Conservation (phyloP, 176 grass and related monocot genomes). For the Aegilops tauschii region DNA sequence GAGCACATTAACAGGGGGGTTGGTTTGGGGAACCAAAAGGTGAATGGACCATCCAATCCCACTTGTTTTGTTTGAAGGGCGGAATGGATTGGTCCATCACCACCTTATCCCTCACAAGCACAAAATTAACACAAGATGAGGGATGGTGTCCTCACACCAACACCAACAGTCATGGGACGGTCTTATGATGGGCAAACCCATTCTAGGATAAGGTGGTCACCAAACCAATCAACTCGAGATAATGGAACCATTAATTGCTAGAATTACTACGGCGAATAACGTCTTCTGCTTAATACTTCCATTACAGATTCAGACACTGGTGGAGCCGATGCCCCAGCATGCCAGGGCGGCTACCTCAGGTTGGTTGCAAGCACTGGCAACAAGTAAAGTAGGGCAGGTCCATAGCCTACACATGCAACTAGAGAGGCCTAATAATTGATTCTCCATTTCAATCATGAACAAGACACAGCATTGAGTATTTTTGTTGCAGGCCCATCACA, state of each 20-base stretch:
- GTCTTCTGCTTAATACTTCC: not conserved
- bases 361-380: not conserved
- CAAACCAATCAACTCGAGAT: not conserved
- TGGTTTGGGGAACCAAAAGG: not conserved
- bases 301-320: not conserved
- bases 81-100: not conserved
- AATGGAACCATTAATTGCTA: not conserved
- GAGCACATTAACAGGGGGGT: not conserved
- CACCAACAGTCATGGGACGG: not conserved
- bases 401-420: not conserved
- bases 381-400: not conserved
- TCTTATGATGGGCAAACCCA: not conserved
- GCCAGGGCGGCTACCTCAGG: not conserved
- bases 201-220: not conserved
- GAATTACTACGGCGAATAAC: not conserved
- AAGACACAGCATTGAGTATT: not conserved
- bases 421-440: not conserved
- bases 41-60: not conserved
- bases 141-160: not conserved
- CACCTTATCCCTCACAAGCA: not conserved
- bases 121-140: not conserved
- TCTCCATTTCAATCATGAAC: not conserved
- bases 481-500: not conserved
- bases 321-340: not conserved
- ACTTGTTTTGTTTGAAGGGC: not conserved